Evolutionary conservation across 1,139 yeast genomes (phyloP), one percentile per base, ranked within the genome.

Genomic region (Geotrichum citri-aurantii): DNA sequence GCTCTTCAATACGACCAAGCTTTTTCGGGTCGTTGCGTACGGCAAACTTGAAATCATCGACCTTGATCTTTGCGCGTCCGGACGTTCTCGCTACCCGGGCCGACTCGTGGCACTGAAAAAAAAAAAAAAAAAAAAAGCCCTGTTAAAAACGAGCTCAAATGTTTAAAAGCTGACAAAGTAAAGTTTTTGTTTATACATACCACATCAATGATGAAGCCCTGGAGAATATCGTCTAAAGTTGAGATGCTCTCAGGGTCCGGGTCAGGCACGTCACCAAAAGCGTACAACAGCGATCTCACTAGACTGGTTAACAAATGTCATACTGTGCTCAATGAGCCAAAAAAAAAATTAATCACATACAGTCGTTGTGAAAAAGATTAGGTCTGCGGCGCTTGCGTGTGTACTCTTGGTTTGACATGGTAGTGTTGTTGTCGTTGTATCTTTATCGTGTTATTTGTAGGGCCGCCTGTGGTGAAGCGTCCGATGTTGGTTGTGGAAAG

Each of bases 41-140:
- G 0, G 90, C 95, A 74, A 90, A 90, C 65, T 87, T 88, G 74
- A 92, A 84, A 70, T 92, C 98, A 62, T 90, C 96, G 57, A 91
- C 85, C 67, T 87, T 86, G 63, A 92, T 83, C 71, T 95, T 84
- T 57, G 82, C 82, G 53, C 95, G 78, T 51, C 85, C 85, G 21
- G 81, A 77, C 0, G 79, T 76, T 26, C 76, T 72, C 1, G 84
- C 81, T 58, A 79, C 79, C 14, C 81, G 75, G 1, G 82, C 76
- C 0, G 88, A 85, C 56, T 81, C 84, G 62, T 77, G 80, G 66
- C 87, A 84, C 62, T 61, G 66, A 59, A 29, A 26, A 66, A 64
- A 52, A 7, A 26, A 26, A 26, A 26, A 26, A 7, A 7, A 64
- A 52, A 7, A 26, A 26, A 26, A 26, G 7, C 7, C 7, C 29